Base-by-base conservation (phyloP, 495 filamentous ascomycete species). In the Daldinia caldariorum region DNA sequence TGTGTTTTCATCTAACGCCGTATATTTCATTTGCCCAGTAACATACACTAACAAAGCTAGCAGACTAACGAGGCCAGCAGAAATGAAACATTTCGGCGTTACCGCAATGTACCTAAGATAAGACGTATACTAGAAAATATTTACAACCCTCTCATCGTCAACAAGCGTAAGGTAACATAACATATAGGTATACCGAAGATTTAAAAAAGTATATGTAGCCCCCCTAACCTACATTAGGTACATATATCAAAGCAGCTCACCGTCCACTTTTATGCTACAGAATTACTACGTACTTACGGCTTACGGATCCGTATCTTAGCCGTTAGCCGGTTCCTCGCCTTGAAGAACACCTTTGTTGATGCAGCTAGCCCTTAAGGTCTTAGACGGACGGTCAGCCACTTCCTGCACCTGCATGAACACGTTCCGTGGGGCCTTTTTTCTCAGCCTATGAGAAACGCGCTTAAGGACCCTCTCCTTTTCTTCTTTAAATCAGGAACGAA, bases 401-500 rank as follows among this genome's bases (percentile, higher is more conserved):
- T 47, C 20, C 20, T 47, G 55, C 54, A 69, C 70, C 61, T 69
- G 70, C 70, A 72, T 72, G 70, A 72, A 72, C 70, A 58, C 29
- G 50, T 39, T 49, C n/a, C 61, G 57, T 69, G 65, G 70, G 69
- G 50, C 61, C 61, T 49, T 26, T 6, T 53, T 10, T 68, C 57
- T 58, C 61, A 41, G 29, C 64, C 65, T 66, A 72, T 69, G 51
- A 72, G 38, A 58, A 31, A 16, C 56, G 31, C 12, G 26, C 18
- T 50, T 65, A 58, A 51, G 38, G 49, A 18, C 31, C 41, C 10
- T 55, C 45, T 55, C 45, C 61, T 61, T 70, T 70, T 63, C 37
- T 65, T 26, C 20, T 72, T 69, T 66, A 61, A 65, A 62, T 69
- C 66, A 69, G 64, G 64, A 64, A 72, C 69, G 49, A 72, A 57